phyloP scores from a whole-genome alignment of 2,329 filamentous ascomycete genomes.

The Colletotrichum cuscutae region DNA sequence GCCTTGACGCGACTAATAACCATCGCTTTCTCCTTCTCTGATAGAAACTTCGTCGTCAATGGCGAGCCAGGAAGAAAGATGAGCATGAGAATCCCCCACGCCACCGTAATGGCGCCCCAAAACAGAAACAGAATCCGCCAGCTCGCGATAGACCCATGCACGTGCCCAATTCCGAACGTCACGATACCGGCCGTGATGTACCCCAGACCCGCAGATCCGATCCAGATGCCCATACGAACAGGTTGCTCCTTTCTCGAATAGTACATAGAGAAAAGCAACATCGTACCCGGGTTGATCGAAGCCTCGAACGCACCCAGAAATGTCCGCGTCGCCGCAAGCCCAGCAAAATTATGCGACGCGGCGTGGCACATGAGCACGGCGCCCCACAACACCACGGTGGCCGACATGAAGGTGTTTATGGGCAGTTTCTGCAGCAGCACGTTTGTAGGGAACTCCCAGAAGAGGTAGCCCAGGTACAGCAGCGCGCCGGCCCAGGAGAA shows the following conservation, averaged over 20 bases:
- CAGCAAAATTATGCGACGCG: conserved; percentile 17
- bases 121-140: conserved; percentile 68
- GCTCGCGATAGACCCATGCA: conserved; percentile 41
- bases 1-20: conserved; percentile 77
- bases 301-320: conserved; percentile 38
- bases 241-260: conserved; percentile 67
- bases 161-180: conserved; percentile 69
- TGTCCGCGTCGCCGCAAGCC: conserved; percentile 36
- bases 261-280: conserved; percentile 58
- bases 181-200: conserved; percentile 66
- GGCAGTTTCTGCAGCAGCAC: conserved; percentile 61
- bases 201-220: conserved; percentile 68
- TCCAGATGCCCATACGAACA: conserved; percentile 71
- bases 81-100: conserved; percentile 67
- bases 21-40: conserved; percentile 71
- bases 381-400: conserved; percentile 54
- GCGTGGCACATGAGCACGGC: conserved; percentile 49
- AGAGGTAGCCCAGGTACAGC: conserved; percentile 67
- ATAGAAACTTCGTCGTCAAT: conserved; percentile 63
- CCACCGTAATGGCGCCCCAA: conserved; percentile 68
- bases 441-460: conserved; percentile 68
- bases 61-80: conserved; percentile 67
- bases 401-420: conserved; percentile 5
- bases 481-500: conserved; percentile 70
- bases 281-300: conserved; percentile 54